A percentile compares a stretch with the other conserved stretches of the same genome.
phyloP scores from a whole-genome alignment of 805 yeast genomes.

The Starmerella potacharoeniae region DNA sequence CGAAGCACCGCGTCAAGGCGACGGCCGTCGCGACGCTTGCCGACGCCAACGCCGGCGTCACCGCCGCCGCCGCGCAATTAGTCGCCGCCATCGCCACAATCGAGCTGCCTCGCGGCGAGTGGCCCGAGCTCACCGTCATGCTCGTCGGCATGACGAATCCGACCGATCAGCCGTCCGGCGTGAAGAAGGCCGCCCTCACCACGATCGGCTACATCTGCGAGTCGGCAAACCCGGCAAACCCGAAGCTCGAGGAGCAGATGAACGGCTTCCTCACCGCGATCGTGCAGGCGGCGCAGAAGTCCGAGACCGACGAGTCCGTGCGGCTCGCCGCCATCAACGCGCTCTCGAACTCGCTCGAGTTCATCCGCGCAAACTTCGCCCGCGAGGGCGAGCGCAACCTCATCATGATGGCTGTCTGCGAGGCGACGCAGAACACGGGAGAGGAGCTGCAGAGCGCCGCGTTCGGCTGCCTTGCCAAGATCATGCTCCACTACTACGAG shows the following conservation, averaged over 20 bases:
- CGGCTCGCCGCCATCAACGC: conserved; percentile 88
- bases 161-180: conserved; percentile 54
- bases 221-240: conserved; percentile 72
- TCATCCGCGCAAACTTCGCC: conserved; percentile 77
- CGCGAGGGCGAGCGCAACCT: conserved; percentile 91
- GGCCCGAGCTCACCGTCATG: conserved; percentile 76
- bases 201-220: conserved; percentile 96
- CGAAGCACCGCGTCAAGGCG: conserved; percentile 55
- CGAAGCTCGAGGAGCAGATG: conserved; percentile 68
- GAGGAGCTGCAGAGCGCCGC: conserved; percentile 83
- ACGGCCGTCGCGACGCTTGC: conserved; percentile 49
- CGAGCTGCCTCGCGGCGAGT: conserved; percentile 75
- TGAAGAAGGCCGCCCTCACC: conserved; percentile 76
- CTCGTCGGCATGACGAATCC: conserved; percentile 79
- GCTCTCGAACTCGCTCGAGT: conserved; percentile 78
- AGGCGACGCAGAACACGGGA: conserved; percentile 87
- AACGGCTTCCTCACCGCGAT: conserved; percentile 90
- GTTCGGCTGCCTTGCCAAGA: conserved; percentile 86
- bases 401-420: conserved; percentile 98
- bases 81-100: conserved; percentile 96
- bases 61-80: conserved; percentile 80
- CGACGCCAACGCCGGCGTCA: conserved; percentile 63
- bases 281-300: conserved; percentile 86
- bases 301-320: conserved; percentile 64
- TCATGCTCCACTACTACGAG: conserved; percentile 78